Conservation (phyloP, 2,329 filamentous ascomycete genomes). For the Fusarium concolor region DNA sequence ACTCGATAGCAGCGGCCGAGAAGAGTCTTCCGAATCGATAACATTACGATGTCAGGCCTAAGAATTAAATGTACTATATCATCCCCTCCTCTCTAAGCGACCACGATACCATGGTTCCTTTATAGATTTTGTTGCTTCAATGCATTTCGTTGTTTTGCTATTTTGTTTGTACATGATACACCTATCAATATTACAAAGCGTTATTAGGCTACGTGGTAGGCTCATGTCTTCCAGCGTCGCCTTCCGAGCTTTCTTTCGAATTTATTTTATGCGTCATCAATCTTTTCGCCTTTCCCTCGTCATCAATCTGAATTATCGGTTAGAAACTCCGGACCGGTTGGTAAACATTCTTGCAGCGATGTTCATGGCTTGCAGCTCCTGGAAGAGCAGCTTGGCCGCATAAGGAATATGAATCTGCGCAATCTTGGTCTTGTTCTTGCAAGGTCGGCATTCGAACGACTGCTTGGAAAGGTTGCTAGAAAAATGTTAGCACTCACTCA, state of each 20-base stretch:
- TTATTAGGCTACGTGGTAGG: conserved; percentile 19
- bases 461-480: conserved; percentile 90
- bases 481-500: conserved; percentile 49
- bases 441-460: conserved; percentile 95
- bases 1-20: conserved; percentile 47
- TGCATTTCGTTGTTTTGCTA: conserved; percentile 41
- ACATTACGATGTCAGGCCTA: neutral
- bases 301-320: conserved; percentile 63
- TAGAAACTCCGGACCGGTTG: conserved; percentile 79
- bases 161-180: conserved; percentile 40
- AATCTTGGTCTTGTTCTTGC: conserved; percentile 99
- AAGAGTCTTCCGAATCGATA: conserved; percentile 45
- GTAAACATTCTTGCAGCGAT: conserved; percentile 98
- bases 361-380: conserved; percentile 98
- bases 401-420: conserved; percentile 98
- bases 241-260: conserved; percentile 14
- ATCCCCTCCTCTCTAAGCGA: conserved; percentile 29
- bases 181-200: conserved; percentile 42
- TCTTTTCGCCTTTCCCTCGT: conserved; percentile 14
- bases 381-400: conserved; percentile 97
- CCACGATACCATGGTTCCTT: conserved; percentile 17
- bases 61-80: conserved; percentile 20
- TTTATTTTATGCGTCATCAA: conserved; percentile 25
- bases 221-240: conserved; percentile 17
- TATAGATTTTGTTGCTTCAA: conserved; percentile 30